Evolutionary conservation across 2,329 filamentous ascomycete species (phyloP), one percentile per base, ranked within the genome.

Genomic region (Fusarium sp.): DNA sequence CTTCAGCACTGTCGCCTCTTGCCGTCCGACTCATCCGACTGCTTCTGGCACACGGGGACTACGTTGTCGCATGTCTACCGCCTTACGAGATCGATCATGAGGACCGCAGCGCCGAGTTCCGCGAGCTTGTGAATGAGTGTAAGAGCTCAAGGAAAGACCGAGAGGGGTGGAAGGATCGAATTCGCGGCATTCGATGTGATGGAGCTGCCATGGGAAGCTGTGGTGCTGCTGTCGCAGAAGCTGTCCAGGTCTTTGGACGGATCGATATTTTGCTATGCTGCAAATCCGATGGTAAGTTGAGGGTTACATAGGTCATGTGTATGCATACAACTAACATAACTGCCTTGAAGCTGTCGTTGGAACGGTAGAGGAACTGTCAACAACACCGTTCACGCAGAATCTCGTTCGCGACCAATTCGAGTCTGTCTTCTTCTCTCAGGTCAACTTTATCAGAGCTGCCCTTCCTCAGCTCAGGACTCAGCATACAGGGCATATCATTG

Each of bases 331-430:
- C 65, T 76, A 50, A 75, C 65, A 57, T 50, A 28, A 46, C 45
- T 26, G 39, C 41, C 34, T 43, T 45, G 28, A n/a, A 94, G 93
- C 93, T 68, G 88, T 98, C 31, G 89, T 98, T 34, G 96, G 95
- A 42, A 92, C 93, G 1, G 91, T 98, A 10, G 96, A 98, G 80
- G 96, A 99, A 79, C 84, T 98, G 26, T 90, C 91, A 1, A 91
- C 92, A 30, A 90, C 86, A 25, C 85, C 86, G 7, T 87, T 89
- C 44, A 94, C 93, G 2, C 87, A 91, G 72, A 93, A 91, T 62
- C 86, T 98, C 19, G 91, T 97, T 37, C 89, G 92, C 65, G 93
- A 97, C 76, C 95, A 98, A 78, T 98, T 98, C 78, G 95, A 98
- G 79, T 90, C 90, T 68, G 93, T 97, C 75, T 98, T 97, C 84